Evolutionary conservation across 805 yeast species (phyloP).

Genomic region (Metschnikowia rubicola): DNA sequence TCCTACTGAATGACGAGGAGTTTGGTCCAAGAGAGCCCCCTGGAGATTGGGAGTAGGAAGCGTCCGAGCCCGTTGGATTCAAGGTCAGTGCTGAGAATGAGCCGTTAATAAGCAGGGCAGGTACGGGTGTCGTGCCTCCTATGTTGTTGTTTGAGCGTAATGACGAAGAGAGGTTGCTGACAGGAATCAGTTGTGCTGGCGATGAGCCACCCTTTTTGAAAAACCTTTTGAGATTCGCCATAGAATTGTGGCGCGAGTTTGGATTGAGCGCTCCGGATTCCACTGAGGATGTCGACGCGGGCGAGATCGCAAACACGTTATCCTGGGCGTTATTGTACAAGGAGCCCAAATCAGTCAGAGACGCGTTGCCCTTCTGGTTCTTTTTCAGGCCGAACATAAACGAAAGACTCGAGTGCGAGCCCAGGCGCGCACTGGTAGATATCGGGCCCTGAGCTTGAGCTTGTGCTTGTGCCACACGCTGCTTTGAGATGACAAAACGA

Average conservation of each 20-base stretch:
- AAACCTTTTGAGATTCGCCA: conserved; percentile 73
- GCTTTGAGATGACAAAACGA: conserved; percentile 79
- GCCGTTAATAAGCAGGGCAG: conserved; percentile 24
- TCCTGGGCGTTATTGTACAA: conserved; percentile 33
- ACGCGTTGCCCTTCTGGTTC: conserved; percentile 31
- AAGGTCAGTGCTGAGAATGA: conserved; percentile 32
- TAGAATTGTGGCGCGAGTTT: conserved; percentile 63
- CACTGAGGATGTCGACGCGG: conserved; percentile 34
- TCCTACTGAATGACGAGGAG: conserved; percentile 26
- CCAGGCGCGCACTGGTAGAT: conserved; percentile 31
- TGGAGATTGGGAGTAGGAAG: conserved; percentile 36
- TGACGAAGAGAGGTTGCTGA: conserved; percentile 23
- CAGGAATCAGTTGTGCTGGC: conserved; percentile 18
- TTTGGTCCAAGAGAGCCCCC: conserved; percentile 20
- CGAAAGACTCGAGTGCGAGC: conserved; percentile 47
- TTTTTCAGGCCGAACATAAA: conserved; percentile 44
- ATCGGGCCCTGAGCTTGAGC: conserved; percentile 30
- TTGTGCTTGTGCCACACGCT: conserved; percentile 55
- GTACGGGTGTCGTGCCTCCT: conserved; percentile 16
- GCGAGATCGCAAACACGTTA: conserved; percentile 24
- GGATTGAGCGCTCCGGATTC: conserved; percentile 25
- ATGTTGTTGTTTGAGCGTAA: conserved; percentile 18
- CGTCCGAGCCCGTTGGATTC: conserved; percentile 30
- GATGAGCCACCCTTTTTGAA: conserved; percentile 47
- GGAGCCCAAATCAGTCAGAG: conserved; percentile 40